A percentile compares a stretch with the other conserved stretches of the same genome.
Conservation (phyloP, 2,329 filamentous ascomycete species). For the Alternaria metachromatica region DNA sequence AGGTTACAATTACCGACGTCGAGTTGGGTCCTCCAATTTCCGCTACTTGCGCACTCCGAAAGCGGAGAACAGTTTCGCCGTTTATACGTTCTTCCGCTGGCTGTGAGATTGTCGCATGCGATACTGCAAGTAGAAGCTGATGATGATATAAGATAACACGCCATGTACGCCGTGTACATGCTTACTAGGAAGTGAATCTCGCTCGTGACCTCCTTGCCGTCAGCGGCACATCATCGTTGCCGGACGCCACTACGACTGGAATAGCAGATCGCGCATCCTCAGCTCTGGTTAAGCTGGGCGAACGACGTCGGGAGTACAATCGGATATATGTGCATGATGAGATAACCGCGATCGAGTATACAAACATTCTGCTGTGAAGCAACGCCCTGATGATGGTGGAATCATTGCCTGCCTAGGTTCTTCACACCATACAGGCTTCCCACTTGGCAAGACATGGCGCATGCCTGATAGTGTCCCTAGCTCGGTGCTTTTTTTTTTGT, state of each 20-base stretch:
- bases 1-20: neutral
- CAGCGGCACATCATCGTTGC: neutral
- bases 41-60: neutral
- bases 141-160: neutral
- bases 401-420: neutral
- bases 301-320: neutral
- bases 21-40: neutral
- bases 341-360: slow-evolving; percentile 12
- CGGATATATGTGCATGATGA: neutral
- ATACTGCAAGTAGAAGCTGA: neutral
- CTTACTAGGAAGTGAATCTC: neutral
- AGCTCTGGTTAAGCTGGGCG: neutral
- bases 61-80: neutral
- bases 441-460: neutral
- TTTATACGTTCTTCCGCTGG: neutral
- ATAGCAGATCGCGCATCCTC: slow-evolving; percentile 3
- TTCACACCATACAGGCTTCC: neutral
- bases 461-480: neutral
- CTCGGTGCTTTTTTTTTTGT: neutral
- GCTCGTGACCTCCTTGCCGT: neutral
- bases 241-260: slow-evolving; percentile 2
- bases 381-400: neutral
- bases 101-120: neutral
- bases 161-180: neutral
- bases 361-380: neutral